A percentile compares a stretch with the other conserved stretches of the same genome.
Conservation (phyloP, 2,329 filamentous ascomycete species). For the Penicillium sp. region DNA sequence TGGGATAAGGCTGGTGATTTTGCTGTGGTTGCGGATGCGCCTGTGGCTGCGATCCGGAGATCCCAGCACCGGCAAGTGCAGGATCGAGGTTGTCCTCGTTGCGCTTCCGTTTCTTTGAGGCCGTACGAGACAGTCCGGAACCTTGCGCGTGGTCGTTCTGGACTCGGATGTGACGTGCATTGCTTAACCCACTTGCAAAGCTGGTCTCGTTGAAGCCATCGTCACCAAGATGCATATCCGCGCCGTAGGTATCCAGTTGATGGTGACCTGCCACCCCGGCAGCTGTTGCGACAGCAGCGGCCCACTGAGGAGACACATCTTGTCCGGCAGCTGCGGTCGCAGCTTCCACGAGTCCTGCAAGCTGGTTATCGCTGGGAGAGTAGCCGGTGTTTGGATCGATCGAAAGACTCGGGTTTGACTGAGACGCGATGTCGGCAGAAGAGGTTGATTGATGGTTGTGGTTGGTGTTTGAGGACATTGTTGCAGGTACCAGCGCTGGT, state of each 20-base stretch:
- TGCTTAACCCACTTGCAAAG: constrained; percentile 24
- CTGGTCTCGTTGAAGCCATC: constrained; percentile 35
- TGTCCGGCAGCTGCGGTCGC: constrained; percentile 41
- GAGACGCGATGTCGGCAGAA: constrained; percentile 23
- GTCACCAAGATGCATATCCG: constrained; percentile 37
- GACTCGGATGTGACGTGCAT: constrained; percentile 24
- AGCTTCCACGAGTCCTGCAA: constrained; percentile 43
- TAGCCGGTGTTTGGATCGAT: constrained; percentile 31
- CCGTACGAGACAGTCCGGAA: constrained; percentile 28
- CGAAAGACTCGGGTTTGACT: constrained; percentile 21
- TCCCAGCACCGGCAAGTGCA: constrained; percentile 26
- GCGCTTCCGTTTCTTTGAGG: constrained; percentile 38
- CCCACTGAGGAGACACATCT: constrained; percentile 35
- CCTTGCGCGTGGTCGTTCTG: constrained; percentile 25
- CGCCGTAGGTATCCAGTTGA: constrained; percentile 36
- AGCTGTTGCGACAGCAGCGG: constrained; percentile 43
- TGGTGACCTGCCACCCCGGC: constrained; percentile 42
- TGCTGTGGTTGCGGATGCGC: constrained; percentile 22
- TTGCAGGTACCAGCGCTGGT: neutral
- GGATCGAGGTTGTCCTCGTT: constrained; percentile 36
- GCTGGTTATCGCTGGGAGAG: constrained; percentile 37
- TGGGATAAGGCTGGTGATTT: constrained; percentile 23
- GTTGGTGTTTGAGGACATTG: constrained; percentile 22
- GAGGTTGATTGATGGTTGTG: constrained; percentile 27
- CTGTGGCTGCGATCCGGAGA: constrained; percentile 21